These are phyloP conservation scores for Alopecurus myosuroides DNA, from an alignment of 176 grass and related monocot genomes.

Conservation along the genomic window DNA sequence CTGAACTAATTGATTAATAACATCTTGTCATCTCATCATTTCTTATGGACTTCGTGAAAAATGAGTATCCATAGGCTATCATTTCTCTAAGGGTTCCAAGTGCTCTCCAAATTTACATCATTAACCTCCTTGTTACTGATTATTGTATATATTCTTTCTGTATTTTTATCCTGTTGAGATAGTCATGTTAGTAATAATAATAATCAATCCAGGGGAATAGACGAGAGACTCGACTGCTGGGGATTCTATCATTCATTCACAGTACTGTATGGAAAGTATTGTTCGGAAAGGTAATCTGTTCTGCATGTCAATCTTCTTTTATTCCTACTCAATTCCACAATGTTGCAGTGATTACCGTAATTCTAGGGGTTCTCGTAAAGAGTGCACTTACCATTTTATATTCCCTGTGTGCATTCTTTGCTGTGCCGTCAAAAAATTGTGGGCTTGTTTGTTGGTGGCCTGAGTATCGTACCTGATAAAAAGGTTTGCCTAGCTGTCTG, in stretches of 20 bases:
- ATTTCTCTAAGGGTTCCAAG: background rate
- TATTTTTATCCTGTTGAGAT: background rate
- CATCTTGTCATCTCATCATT: background rate
- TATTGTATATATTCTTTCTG: background rate
- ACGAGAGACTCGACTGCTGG: conserved; percentile 78
- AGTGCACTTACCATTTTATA: background rate
- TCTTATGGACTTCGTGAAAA: background rate
- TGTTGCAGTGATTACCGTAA: conserved; percentile 1
- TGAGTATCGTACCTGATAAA: background rate
- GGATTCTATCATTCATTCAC: conserved; percentile 93
- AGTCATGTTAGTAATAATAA: conserved; percentile 4
- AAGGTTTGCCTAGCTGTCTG: background rate
- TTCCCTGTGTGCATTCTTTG: background rate
- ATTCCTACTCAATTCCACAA: background rate
- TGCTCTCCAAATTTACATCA: background rate
- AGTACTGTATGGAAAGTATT: conserved; percentile 99
- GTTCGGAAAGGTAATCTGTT: conserved; percentile 86
- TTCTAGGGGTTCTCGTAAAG: background rate
- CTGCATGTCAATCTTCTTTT: background rate
- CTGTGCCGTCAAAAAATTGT: background rate
- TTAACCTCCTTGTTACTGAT: background rate
- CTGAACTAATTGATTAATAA: background rate
- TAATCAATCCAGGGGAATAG: conserved; percentile 75
- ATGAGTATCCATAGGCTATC: background rate
- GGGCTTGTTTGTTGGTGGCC: background rate